Conservation (phyloP, 306 rosid species). For the Sicyos edulis region DNA sequence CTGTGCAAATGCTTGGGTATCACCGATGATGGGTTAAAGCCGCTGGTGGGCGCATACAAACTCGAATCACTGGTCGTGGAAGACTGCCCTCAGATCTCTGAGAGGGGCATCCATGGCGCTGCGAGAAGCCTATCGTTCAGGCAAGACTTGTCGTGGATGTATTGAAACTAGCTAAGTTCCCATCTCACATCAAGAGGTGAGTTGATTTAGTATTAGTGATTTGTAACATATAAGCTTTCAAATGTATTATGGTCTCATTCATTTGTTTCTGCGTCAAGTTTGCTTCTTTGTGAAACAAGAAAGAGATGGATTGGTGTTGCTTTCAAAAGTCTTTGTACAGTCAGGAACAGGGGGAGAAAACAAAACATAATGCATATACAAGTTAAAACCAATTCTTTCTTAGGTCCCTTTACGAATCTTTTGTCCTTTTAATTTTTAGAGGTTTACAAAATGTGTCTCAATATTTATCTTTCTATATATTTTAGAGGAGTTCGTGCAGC, state of each 20-base stretch:
- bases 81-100: constrained; percentile 82
- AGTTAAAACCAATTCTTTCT: not conserved
- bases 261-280: not conserved
- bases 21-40: constrained; percentile 79
- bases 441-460: too few relatives aligned
- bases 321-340: not conserved
- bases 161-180: constrained; percentile 30
- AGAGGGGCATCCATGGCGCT: constrained; percentile 66
- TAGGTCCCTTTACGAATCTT: not conserved
- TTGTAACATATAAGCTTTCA: not conserved
- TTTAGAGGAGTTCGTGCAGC: too few relatives aligned
- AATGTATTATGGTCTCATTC: not conserved
- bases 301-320: not conserved
- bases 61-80: constrained; percentile 60
- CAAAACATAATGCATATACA: not conserved
- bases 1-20: constrained; percentile 70
- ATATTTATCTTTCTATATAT: too few relatives aligned
- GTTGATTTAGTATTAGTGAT: not conserved
- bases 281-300: not conserved
- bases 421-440: too few relatives aligned
- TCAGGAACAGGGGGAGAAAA: not conserved
- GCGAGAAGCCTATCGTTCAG: constrained; percentile 61
- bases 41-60: constrained; percentile 63
- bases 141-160: constrained; percentile 88
- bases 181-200: not conserved